Evolutionary conservation across 2,329 filamentous ascomycete genomes (phyloP).

Genomic region (Hymenoscyphus infarciens): DNA sequence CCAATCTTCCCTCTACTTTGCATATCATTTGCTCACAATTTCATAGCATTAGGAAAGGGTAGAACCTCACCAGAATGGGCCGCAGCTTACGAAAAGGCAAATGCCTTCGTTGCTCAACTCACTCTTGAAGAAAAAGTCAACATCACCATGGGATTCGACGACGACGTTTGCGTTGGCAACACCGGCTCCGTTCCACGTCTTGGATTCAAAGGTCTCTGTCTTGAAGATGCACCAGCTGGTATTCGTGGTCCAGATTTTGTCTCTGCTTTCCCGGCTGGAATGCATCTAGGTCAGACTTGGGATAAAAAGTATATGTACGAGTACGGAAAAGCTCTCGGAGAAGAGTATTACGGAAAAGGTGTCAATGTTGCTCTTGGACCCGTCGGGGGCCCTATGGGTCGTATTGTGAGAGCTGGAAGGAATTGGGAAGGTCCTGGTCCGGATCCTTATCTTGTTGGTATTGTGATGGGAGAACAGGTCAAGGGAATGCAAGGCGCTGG

Average conservation of each 20-base stretch:
- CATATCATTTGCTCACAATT: background rate
- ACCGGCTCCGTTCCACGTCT: conserved; percentile 22
- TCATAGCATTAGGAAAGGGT: conserved; percentile 5
- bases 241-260: conserved; percentile 48
- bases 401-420: conserved; percentile 7
- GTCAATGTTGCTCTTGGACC: conserved; percentile 9
- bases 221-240: conserved; percentile 16
- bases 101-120: conserved; percentile 38
- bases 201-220: conserved; percentile 24
- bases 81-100: conserved; percentile 36
- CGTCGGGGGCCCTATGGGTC: conserved; percentile 10
- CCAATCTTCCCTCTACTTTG: background rate
- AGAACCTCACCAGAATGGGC: conserved; percentile 11
- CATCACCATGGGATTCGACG: conserved; percentile 18
- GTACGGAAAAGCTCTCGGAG: conserved; percentile 11
- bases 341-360: conserved; percentile 13
- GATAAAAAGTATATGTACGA: conserved; percentile 6
- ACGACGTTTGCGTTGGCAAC: conserved; percentile 6
- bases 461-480: conserved; percentile 7
- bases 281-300: conserved; percentile 6
- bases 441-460: conserved; percentile 14
- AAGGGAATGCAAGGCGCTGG: conserved; percentile 12
- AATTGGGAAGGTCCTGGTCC: conserved; percentile 1
- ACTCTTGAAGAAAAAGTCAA: conserved; percentile 42
- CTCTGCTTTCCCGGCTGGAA: conserved; percentile 58